phyloP scores from a whole-genome alignment of 768 basidiomycete genomes.

The Termitomyces sp. region DNA sequence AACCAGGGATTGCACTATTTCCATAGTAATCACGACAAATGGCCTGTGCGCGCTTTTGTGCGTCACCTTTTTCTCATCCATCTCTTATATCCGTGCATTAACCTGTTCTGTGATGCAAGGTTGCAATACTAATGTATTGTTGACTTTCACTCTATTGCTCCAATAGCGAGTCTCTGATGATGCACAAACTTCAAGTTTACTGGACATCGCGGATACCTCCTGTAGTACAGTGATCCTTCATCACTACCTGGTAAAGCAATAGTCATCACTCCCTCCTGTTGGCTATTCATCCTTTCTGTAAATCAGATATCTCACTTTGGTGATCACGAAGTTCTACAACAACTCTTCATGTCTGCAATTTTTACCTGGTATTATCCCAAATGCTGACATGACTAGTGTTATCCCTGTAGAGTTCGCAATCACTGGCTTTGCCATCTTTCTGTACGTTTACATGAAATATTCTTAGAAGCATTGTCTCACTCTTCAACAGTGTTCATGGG shows the following conservation, averaged over 20 bases:
- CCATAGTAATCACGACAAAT: neutral
- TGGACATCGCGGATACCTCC: conserved; percentile 12
- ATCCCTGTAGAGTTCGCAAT: conserved; percentile 1
- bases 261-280: neutral
- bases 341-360: neutral
- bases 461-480: neutral
- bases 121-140: neutral
- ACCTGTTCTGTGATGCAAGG: neutral
- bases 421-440: neutral
- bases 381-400: neutral
- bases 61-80: neutral
- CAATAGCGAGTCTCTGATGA: neutral
- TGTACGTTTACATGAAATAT: neutral
- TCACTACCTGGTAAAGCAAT: conserved; percentile 7
- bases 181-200: neutral
- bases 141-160: neutral
- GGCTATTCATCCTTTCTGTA: neutral
- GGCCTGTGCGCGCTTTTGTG: neutral
- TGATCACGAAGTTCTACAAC: neutral
- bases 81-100: neutral
- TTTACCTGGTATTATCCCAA: neutral
- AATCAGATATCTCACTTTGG: conserved; percentile 3
- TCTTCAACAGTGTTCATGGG: neutral
- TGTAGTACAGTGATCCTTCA: conserved; percentile 8
- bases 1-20: neutral